Evolutionary conservation across 2,329 filamentous ascomycete species (phyloP), one percentile per base, ranked within the genome.

Genomic region (Penicillium capsulatum): DNA sequence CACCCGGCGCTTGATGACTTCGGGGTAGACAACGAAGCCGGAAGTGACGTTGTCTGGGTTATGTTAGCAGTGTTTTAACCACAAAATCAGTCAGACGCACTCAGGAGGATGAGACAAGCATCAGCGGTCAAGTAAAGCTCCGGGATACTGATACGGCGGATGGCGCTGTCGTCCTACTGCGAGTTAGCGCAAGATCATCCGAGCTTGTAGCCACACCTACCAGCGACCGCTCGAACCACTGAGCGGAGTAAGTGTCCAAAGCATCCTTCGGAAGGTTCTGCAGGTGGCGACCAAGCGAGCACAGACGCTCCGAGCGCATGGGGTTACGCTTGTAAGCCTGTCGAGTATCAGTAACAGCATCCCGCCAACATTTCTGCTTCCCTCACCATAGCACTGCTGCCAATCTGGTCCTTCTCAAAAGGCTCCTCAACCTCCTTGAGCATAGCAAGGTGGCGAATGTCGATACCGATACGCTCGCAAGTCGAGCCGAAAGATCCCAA

Each of bases 351-450:
- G 45, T 47, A 22, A 51, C 37, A 40, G 36, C 17, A 24, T 20
- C 2, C 33, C n/a, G 7, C 15, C 38, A 29, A 19, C 8, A 19
- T 16, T n/a, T 22, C 11, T 32, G 22, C 10, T 16, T 8, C 39
- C 49, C 58, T 42, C 22, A 65, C 62, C 75, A 79, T 77, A 6
- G 80, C 80, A 33, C 72, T 77, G 31, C 73, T 79, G 17, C 83
- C 85, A 51, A 90, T 88, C 67, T 94, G 87, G 50, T 81, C 77
- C 55, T 80, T 80, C 68, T 90, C 85, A 54, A 88, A 86, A 0
- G 86, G 86, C 71, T 90, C 86, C 60, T 94, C 89, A 42, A 92
- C 72, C 65, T 94, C 87, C 73, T 95, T 94, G 67, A 81, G 76
- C 57, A 76, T 73, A 4, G 83, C 83, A 33, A 91, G 71, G 58